Evolutionary conservation across 805 yeast species (phyloP), one percentile per base, ranked within the genome.

Genomic region (Martiniozyma abietophila): DNA sequence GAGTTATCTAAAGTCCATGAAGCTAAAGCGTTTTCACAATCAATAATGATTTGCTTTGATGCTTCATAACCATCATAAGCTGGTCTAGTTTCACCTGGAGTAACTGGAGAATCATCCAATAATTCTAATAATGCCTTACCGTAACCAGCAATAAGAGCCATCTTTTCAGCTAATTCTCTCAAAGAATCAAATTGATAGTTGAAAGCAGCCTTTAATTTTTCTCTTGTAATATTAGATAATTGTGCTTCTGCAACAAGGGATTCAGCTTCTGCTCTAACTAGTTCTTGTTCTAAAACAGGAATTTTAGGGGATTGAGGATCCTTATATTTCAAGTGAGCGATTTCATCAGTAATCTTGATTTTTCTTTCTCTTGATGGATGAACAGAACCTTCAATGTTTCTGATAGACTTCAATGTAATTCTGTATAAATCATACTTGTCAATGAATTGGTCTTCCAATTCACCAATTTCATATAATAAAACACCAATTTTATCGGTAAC

Each of bases 241-340:
- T 89, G 98, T 40, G 97, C 97, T 71, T 89, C 98, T 41, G 98
- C 98, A 53, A 89, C 98, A 51, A 89, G 76, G 33, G 96, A 85
- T 69, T 92, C 97, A 47, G 97, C 97, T 71, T 89, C 98, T 34
- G 97, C 96, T 65, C 98, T 80, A 48, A 92, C 97, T 59, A 92
- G 75, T 67, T 92, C 97, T 69, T 92, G 97, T 72, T 89, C 98
- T 61, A 89, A 76, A 36, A 88, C 89, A 46, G 83, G 78, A 48
- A 89, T 82, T 72, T 89, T 89, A 61, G 96, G 94, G 36, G 96
- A 85, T 66, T 82, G 85, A 45, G 98, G 97, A 64, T 89, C 97
- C 74, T 89, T 89, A 74, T 92, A 92, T 70, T 92, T 92, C 65
- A 89, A 76, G 65, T 84, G 85, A 44, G 97, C 97, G 65, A 89